These are phyloP conservation scores for Kodamaea hsintzibuensis DNA, from an alignment of 805 yeast genomes.

Conservation along the genomic window DNA sequence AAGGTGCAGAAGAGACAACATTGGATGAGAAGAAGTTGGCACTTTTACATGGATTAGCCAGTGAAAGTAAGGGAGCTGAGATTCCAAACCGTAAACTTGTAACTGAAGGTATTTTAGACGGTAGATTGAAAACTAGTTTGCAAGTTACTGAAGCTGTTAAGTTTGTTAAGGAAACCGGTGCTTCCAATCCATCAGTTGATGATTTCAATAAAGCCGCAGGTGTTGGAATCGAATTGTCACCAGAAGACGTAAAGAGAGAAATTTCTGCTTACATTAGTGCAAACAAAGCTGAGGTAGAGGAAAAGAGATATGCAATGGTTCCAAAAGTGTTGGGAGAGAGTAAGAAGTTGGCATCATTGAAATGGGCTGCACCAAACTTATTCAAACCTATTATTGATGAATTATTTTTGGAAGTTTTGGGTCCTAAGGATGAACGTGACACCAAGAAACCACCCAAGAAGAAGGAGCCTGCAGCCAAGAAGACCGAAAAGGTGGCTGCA, in stretches of 20 bases:
- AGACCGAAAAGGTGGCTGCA: conserved; percentile 15
- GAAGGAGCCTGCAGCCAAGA: conserved; percentile 28
- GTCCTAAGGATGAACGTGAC: conserved; percentile 97
- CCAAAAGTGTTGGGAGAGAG: conserved; percentile 77
- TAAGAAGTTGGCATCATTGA: conserved; percentile 70
- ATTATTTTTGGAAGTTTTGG: conserved; percentile 67
- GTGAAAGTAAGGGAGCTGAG: conserved; percentile 62
- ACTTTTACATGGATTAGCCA: conserved; percentile 76
- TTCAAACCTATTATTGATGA: conserved; percentile 88
- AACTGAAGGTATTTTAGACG: conserved; percentile 62
- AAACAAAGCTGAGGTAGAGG: conserved; percentile 58
- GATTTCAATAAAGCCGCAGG: conserved; percentile 68
- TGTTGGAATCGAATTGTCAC: conserved; percentile 74
- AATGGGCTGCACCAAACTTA: conserved; percentile 88
- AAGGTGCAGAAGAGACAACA: conserved; percentile 24
- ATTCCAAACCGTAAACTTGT: conserved; percentile 51
- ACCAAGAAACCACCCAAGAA: conserved; percentile 75
- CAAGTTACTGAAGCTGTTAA: conserved; percentile 82
- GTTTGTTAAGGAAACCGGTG: conserved; percentile 56
- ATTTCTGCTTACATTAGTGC: conserved; percentile 61
- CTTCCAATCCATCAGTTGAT: conserved; percentile 36
- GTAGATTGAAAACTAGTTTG: conserved; percentile 61
- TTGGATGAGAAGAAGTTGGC: conserved; percentile 62
- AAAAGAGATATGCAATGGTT: conserved; percentile 77
- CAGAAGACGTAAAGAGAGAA: conserved; percentile 58